Conservation (phyloP, 305 asterid species). For the Rubia tinctorum region DNA sequence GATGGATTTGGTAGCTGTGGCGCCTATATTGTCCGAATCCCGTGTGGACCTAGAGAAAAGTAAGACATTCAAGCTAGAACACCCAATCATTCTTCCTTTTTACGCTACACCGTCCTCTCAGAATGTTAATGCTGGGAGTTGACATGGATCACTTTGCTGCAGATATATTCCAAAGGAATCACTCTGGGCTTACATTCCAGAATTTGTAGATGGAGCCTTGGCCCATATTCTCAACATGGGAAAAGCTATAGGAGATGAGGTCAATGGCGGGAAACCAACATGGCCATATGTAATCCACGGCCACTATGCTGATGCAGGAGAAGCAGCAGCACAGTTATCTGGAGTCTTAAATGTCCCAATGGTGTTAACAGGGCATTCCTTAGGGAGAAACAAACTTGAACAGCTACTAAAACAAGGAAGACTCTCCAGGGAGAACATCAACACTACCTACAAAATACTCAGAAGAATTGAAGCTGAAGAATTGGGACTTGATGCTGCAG, state of each 20-base stretch:
- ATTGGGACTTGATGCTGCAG: slow-evolving; percentile 55
- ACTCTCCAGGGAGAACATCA: slow-evolving; percentile 55
- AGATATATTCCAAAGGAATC: slow-evolving; percentile 57
- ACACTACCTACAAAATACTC: slow-evolving; percentile 51
- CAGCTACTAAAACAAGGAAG: slow-evolving; percentile 61
- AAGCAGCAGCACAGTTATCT: slow-evolving; percentile 51
- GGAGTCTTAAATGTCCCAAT: slow-evolving; percentile 55
- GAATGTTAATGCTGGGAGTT: neutral
- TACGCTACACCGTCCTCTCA: neutral
- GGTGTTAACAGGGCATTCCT: slow-evolving; percentile 63
- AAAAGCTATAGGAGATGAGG: slow-evolving; percentile 53
- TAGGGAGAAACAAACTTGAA: slow-evolving; percentile 66
- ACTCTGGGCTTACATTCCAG: slow-evolving; percentile 59
- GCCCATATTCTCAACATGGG: slow-evolving; percentile 54
- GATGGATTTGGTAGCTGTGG: slow-evolving; percentile 55
- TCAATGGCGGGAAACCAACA: slow-evolving; percentile 42
- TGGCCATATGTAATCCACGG: slow-evolving; percentile 75
- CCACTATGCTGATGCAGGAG: slow-evolving; percentile 71
- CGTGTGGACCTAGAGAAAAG: slow-evolving; percentile 53
- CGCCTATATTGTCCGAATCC: slow-evolving; percentile 62
- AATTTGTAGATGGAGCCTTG: slow-evolving; percentile 61
- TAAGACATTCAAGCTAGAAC: slow-evolving; percentile 18
- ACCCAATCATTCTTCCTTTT: no score
- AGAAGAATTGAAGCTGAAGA: slow-evolving; percentile 69
- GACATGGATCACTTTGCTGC: slow-evolving; percentile 13